Conservation (phyloP, 176 grass and related monocot species). For the Rhipidocladum racemiflorum region DNA sequence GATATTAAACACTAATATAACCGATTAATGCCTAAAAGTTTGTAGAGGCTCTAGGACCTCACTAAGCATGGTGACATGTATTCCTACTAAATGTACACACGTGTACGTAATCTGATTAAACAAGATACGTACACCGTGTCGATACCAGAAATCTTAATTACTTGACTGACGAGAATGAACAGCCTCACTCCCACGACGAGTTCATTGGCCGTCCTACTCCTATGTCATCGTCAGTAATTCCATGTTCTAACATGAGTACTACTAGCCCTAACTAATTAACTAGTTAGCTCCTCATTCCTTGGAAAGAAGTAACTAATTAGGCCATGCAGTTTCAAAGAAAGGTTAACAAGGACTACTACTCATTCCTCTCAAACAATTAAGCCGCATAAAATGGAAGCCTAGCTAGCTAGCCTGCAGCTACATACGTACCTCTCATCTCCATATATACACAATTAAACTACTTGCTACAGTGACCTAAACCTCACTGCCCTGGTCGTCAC, state of each 20-base stretch:
- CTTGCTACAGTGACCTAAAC: background rate
- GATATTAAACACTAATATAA: background rate
- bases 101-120: too few species aligned
- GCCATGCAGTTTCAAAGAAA: background rate
- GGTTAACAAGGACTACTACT: background rate
- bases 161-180: too few species aligned
- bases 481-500: conserved; percentile 24
- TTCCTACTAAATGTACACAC: too few species aligned
- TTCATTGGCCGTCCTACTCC: background rate
- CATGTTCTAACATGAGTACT: background rate
- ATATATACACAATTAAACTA: conserved; percentile 3
- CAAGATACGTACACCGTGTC: too few species aligned
- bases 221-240: background rate
- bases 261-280: background rate
- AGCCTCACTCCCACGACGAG: too few species aligned
- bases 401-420: background rate
- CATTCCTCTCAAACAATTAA: background rate
- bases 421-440: background rate
- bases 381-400: background rate
- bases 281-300: background rate
- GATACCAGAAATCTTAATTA: too few species aligned
- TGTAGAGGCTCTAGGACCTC: too few species aligned
- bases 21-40: background rate
- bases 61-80: too few species aligned
- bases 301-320: background rate